Evolutionary conservation across 1,284 basidiomycete genomes (phyloP), one percentile per base, ranked within the genome.

Genomic region (Puccinia novopanici): DNA sequence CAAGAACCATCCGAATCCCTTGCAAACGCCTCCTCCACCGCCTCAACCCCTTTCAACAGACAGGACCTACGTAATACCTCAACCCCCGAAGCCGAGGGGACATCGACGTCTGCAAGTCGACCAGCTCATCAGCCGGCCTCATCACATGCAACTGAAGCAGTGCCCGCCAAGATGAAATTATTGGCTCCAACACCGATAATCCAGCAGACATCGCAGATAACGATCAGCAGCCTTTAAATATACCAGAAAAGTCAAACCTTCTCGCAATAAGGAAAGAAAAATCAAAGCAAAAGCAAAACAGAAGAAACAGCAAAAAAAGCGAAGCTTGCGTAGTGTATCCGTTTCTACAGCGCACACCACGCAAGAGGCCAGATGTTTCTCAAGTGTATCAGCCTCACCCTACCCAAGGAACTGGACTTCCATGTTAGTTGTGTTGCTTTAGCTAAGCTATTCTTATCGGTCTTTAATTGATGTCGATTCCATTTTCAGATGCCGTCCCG

Each of bases 261-360:
- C 1, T n/a, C n/a, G n/a, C n/a, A n/a, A n/a, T n/a, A 63, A 63
- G 40, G 40, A 40, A 63, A 34, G 40, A 63, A 37, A 34, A 34
- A 3, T 22, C 6, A 63, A 63, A 40, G 34, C 59, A 19, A 63
- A 40, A 40, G 59, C 59, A 34, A 63, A 63, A 40, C 59, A 63
- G 6, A 63, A 63, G 59, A 63, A 63, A 63, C 59, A 40, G 8
- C 34, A 40, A 63, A 63, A 40, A 63, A 63, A 30, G 57, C 57
- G 40, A 40, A 40, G 59, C 34, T 63, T 63, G 19, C 59, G 59
- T 34, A 63, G 59, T 63, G 59, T 30, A 63, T 63, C 59, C 34
- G 59, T 63, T 37, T 63, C 59, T 5, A 63, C 59, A n/a, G 40
- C 59, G 12, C 59, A 63, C 17, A 63, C 59, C 59, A 63, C 59